A percentile compares a stretch with the other conserved stretches of the same genome.
phyloP scores from a whole-genome alignment of 306 rosid species.

The Oemleria cerasiformis region DNA sequence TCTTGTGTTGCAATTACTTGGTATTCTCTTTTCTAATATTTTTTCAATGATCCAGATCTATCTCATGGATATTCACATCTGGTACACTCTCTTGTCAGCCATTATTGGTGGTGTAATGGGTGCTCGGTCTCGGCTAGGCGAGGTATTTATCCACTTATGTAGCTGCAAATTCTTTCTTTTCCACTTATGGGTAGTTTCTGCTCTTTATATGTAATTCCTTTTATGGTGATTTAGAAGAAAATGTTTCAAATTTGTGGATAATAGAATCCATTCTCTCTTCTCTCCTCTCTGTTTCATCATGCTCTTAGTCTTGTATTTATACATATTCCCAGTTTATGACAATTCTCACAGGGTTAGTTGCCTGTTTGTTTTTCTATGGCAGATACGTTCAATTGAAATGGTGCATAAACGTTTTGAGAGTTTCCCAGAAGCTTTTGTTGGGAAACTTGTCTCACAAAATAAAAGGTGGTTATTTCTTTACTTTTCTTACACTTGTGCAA shows the following conservation, averaged over 20 bases:
- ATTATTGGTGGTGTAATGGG: slow-evolving; percentile 92
- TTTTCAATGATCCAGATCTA: slow-evolving; percentile 63
- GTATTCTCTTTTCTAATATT: slow-evolving; percentile 26
- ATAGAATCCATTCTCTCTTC: neutral
- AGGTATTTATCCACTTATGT: slow-evolving; percentile 47
- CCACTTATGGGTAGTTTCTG: neutral
- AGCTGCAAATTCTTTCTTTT: neutral
- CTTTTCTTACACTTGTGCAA: neutral
- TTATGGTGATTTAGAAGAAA: slow-evolving; percentile 1
- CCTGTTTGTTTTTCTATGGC: slow-evolving; percentile 29
- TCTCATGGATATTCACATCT: slow-evolving; percentile 91
- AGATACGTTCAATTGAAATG: slow-evolving; percentile 99
- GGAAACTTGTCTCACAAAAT: slow-evolving; percentile 60
- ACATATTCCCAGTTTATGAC: neutral
- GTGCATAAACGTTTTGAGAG: slow-evolving; percentile 97
- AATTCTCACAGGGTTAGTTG: slow-evolving; percentile 19
- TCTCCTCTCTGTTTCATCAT: slow-evolving; percentile 1
- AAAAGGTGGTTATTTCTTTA: slow-evolving; percentile 44
- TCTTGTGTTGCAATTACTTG: neutral
- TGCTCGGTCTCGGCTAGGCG: slow-evolving; percentile 93
- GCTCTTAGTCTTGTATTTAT: neutral
- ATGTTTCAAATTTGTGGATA: neutral
- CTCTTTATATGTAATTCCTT: neutral
- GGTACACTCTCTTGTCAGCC: slow-evolving; percentile 91
- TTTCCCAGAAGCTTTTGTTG: slow-evolving; percentile 85